Evolutionary conservation across 23 red algal species (phyloP), one percentile per base, ranked within the genome.

Genomic region (Gracilaria gracilis): DNA sequence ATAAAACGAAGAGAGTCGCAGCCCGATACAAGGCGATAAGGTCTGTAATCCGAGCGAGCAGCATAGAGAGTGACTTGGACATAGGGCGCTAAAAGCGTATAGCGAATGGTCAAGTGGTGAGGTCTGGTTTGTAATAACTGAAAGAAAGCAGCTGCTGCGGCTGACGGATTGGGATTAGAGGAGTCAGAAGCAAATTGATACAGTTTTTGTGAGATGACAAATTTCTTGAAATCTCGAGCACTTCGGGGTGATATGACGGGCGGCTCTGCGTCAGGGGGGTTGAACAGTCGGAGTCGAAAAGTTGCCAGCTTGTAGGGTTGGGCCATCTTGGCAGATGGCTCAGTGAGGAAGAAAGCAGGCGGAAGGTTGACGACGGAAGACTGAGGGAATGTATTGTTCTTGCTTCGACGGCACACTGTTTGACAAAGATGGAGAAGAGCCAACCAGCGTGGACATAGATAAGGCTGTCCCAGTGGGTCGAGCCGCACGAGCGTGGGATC

Each of bases 1-100:
- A 77, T 29, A n/a, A 77, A 77, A 19, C 72, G 72, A 24, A 77
- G 72, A 5, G 72, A 11, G 28, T 77, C 72, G 27, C 46, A 49
- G 20, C 39, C 72, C 2, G 46, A 28, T 2, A 77, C 72, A 50
- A 77, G 38, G 28, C 72, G 20, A 25, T 9, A 49, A 4, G 72
- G 72, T 9, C 40, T 28, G 46, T 14, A 50, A 31, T 50, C 39
- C 24, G 72, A 50, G 72, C 13, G 67, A 8, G 17, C n/a, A 25
- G 39, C 39, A 2, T 7, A 46, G 27, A 77, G 38, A 11, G 38
- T 77, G 7, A 37, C 72, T 0, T 9, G 14, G 1, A 77, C 28
- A 12, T 14, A 25, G 20, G 72, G 72, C 23, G 72, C 39, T 28
- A 42, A 25, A 24, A 51, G 72, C 21, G 21, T 32, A 42, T 77